These are phyloP conservation scores for Crithidia sp. DNA, from an alignment of 208 protist genomes.

Conservation along the genomic window DNA sequence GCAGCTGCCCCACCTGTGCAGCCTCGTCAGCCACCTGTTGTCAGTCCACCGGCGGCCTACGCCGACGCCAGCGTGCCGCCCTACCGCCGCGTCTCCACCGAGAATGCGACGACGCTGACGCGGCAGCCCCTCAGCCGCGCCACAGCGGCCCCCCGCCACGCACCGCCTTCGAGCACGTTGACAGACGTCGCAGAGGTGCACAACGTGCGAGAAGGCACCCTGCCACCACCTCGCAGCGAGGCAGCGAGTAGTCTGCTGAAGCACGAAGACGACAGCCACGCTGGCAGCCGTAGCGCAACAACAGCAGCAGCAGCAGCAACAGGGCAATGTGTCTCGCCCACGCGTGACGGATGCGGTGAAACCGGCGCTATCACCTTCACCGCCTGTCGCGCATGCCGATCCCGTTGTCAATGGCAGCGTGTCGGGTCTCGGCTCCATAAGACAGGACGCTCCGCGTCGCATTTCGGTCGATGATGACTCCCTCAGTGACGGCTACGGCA, in stretches of 20 bases:
- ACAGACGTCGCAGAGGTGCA: slow-evolving; percentile 1
- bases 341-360: not conserved
- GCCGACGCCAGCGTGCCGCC: slow-evolving; percentile 38
- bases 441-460: slow-evolving; percentile 2
- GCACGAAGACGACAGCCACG: not conserved
- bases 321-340: not conserved
- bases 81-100: slow-evolving; percentile 34
- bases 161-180: slow-evolving; percentile 12
- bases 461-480: slow-evolving; percentile 57
- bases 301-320: not conserved
- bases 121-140: slow-evolving; percentile 26
- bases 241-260: slow-evolving; percentile 3
- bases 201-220: slow-evolving; percentile 16
- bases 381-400: not conserved
- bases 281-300: not conserved
- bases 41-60: slow-evolving; percentile 27
- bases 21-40: slow-evolving; percentile 32
- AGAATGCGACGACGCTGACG: not conserved
- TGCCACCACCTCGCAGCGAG: slow-evolving; percentile 15
- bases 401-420: not conserved
- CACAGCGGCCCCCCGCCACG: not conserved
- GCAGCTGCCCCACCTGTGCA: slow-evolving; percentile 9
- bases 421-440: not conserved
- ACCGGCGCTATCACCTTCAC: not conserved
- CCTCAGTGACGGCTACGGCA: slow-evolving; percentile 87